These are phyloP conservation scores for Durotheca rogersii DNA, from an alignment of 495 filamentous ascomycete genomes.

Conservation along the genomic window DNA sequence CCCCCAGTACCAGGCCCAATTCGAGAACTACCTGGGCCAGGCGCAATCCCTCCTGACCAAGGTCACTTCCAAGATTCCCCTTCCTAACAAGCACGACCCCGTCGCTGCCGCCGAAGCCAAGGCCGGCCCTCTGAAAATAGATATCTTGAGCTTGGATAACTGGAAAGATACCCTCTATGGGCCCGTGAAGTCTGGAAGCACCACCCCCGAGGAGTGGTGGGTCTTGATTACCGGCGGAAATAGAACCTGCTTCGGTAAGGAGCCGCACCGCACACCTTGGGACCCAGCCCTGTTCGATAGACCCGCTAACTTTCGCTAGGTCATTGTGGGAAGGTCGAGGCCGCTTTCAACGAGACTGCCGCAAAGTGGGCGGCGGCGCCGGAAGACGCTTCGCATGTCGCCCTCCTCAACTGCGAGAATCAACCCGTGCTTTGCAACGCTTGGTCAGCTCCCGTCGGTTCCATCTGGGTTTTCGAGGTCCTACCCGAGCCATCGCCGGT, in stretches of 20 bases:
- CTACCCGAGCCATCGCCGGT: constrained; percentile 54
- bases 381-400: constrained; percentile 70
- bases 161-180: constrained; percentile 67
- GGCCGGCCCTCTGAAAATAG: constrained; percentile 46
- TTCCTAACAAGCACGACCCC: constrained; percentile 41
- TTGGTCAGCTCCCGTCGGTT: constrained; percentile 72
- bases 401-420: constrained; percentile 73
- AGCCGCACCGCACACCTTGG: constrained; percentile 47
- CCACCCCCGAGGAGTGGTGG: constrained; percentile 72
- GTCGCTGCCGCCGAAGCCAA: constrained; percentile 42
- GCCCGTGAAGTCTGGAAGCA: constrained; percentile 56
- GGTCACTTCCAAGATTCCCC: constrained; percentile 60
- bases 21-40: constrained; percentile 61
- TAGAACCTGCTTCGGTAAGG: constrained; percentile 77
- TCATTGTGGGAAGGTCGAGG: constrained; percentile 48
- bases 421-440: constrained; percentile 77
- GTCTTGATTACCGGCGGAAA: constrained; percentile 81
- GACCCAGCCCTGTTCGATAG: constrained; percentile 57
- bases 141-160: constrained; percentile 68
- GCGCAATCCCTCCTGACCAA: constrained; percentile 65
- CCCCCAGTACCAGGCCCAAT: constrained; percentile 65
- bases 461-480: constrained; percentile 71
- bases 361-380: constrained; percentile 64
- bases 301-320: constrained; percentile 37
- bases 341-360: constrained; percentile 62